phyloP scores from a whole-genome alignment of 345 rosid genomes.

The Rhizophora mangle region DNA sequence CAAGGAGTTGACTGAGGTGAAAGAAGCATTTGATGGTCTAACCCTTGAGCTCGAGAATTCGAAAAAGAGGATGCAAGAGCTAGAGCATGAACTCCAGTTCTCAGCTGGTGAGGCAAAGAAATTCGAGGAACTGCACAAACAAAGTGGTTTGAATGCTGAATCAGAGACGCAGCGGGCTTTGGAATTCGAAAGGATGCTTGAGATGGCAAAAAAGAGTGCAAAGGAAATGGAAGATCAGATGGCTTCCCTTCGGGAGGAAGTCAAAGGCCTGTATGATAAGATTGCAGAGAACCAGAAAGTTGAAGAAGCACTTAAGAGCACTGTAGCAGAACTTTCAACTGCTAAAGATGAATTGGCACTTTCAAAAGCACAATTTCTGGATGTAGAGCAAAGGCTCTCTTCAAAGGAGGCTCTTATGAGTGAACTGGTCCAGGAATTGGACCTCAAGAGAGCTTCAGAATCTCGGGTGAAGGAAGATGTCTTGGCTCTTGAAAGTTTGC shows the following conservation, averaged over 20 bases:
- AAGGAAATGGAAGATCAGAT: constrained; percentile 65
- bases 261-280: constrained; percentile 60
- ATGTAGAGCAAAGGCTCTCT: constrained; percentile 55
- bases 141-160: constrained; percentile 75
- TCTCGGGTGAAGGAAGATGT: constrained; percentile 57
- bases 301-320: constrained; percentile 65
- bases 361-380: constrained; percentile 55
- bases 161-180: constrained; percentile 64
- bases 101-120: constrained; percentile 61
- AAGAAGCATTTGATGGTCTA: constrained; percentile 66
- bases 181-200: constrained; percentile 75
- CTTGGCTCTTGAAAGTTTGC: constrained; percentile 46
- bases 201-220: constrained; percentile 48
- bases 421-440: constrained; percentile 60
- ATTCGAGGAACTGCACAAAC: constrained; percentile 77
- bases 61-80: constrained; percentile 55
- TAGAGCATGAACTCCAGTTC: constrained; percentile 57
- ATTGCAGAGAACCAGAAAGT: constrained; percentile 61
- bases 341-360: constrained; percentile 60
- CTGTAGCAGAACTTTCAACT: constrained; percentile 54
- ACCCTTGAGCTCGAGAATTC: constrained; percentile 63
- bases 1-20: constrained; percentile 67
- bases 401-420: constrained; percentile 57
- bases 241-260: constrained; percentile 59
- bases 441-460: constrained; percentile 61